phyloP scores from a whole-genome alignment of 2,329 filamentous ascomycete genomes.

The Aspergillus pseudoterreus region DNA sequence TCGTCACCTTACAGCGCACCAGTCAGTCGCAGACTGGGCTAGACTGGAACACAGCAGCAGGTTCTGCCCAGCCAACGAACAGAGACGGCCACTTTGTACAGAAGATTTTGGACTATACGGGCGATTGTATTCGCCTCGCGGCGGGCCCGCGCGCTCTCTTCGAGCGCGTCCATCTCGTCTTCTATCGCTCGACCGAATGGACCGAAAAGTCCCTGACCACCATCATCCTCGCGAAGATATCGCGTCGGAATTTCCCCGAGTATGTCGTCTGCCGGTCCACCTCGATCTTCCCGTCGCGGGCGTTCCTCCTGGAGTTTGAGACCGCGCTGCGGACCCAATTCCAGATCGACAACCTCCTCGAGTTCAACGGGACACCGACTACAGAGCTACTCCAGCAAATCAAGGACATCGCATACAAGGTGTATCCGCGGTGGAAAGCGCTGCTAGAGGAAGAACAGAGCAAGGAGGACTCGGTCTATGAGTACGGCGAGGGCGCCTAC shows the following conservation, averaged over 20 bases:
- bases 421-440: conserved; percentile 76
- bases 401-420: conserved; percentile 66
- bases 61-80: conserved; percentile 50
- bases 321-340: conserved; percentile 77
- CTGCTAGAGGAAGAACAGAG: conserved; percentile 69
- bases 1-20: conserved; percentile 68
- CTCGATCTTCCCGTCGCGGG: conserved; percentile 79
- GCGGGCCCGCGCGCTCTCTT: conserved; percentile 73
- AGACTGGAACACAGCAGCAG: conserved; percentile 51
- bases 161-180: conserved; percentile 90
- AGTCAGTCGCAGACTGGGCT: conserved; percentile 74
- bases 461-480: conserved; percentile 74
- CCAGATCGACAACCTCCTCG: conserved; percentile 74
- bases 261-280: conserved; percentile 87
- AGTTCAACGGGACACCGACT: conserved; percentile 69
- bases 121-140: conserved; percentile 80
- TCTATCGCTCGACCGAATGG: conserved; percentile 95
- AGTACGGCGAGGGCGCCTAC: conserved; percentile 82
- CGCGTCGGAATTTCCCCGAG: conserved; percentile 77
- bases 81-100: conserved; percentile 70
- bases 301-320: conserved; percentile 81
- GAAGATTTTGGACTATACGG: conserved; percentile 74
- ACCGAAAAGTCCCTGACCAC: conserved; percentile 94
- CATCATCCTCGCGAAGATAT: conserved; percentile 89
- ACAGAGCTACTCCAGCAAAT: conserved; percentile 65